Conservation (phyloP, 257 asterid species). For the Gynochthodes officinalis region DNA sequence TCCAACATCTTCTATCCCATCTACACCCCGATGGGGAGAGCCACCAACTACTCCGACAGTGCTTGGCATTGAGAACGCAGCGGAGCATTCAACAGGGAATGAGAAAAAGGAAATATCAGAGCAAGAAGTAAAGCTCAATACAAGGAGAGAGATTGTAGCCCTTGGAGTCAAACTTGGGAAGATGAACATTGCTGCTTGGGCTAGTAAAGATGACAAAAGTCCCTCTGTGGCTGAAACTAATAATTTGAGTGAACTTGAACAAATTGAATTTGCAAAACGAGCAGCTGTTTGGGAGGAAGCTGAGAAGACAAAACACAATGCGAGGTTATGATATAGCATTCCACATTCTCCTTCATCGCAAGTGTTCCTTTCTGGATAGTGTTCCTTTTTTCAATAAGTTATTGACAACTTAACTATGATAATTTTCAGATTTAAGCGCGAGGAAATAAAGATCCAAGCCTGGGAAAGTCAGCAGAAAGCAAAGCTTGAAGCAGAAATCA, state of each 20-base stretch:
- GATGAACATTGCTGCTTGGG: constrained; percentile 99
- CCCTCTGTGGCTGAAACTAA: constrained; percentile 27
- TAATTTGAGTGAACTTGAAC: constrained; percentile 50
- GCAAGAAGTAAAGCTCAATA: constrained; percentile 71
- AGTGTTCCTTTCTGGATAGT: background rate
- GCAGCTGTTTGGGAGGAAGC: constrained; percentile 98
- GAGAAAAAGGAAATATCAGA: constrained; percentile 65
- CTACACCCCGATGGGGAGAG: constrained; percentile 82
- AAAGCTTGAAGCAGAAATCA: constrained; percentile 92
- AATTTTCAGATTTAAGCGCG: constrained; percentile 68
- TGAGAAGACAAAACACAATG: constrained; percentile 74
- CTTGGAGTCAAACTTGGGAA: constrained; percentile 93
- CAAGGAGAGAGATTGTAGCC: constrained; percentile 87
- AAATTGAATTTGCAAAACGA: constrained; percentile 64
- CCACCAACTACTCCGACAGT: constrained; percentile 63
- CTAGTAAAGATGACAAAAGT: constrained; percentile 74
- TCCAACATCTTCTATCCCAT: constrained; percentile 85
- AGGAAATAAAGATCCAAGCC: constrained; percentile 85
- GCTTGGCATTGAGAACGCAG: constrained; percentile 21
- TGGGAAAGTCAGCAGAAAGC: constrained; percentile 98
- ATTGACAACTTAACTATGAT: constrained; percentile 1
- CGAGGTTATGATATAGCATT: constrained; percentile 47
- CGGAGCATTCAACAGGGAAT: constrained; percentile 28
- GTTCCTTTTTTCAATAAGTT: background rate
- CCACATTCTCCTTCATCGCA: constrained; percentile 1